phyloP scores from a whole-genome alignment of 768 basidiomycete species.

The Lyophyllum decastes region DNA sequence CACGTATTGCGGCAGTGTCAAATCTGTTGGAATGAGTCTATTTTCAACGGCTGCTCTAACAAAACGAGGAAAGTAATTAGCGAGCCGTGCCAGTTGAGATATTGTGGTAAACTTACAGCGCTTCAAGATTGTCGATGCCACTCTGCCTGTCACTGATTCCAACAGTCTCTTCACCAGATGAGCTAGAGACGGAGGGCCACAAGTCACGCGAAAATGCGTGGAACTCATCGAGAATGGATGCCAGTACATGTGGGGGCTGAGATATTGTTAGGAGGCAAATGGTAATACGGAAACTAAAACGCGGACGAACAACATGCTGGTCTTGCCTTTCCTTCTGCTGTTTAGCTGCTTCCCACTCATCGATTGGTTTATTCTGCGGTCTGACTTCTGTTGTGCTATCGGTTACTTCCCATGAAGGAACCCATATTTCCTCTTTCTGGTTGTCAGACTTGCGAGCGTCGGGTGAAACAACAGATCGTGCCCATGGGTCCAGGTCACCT shows the following conservation, averaged over 20 bases:
- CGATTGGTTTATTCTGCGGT: conserved; percentile 24
- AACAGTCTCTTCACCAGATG: conserved; percentile 3
- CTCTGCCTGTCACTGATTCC: conserved; percentile 34
- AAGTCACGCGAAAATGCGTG: conserved; percentile 51
- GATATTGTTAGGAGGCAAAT: conserved; percentile 18
- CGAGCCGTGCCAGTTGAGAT: not conserved
- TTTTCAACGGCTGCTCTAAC: conserved; percentile 41
- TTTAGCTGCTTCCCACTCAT: conserved; percentile 72
- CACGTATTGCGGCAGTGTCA: conserved; percentile 47
- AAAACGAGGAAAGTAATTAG: not conserved
- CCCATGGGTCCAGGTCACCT: conserved; percentile 36
- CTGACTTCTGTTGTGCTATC: conserved; percentile 18
- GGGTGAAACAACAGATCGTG: conserved; percentile 24
- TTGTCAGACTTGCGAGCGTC: conserved; percentile 1
- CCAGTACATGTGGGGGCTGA: conserved; percentile 72
- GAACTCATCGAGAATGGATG: conserved; percentile 54
- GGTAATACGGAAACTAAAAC: conserved; percentile 7
- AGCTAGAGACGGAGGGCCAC: conserved; percentile 48
- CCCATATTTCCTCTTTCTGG: conserved; percentile 38
- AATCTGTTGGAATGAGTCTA: conserved; percentile 50
- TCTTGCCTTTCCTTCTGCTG: conserved; percentile 60
- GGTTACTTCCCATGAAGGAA: conserved; percentile 38
- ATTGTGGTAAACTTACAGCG: conserved; percentile 52
- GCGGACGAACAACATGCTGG: conserved; percentile 60
- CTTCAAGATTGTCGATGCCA: conserved; percentile 51